phyloP scores from a whole-genome alignment of 805 yeast genomes.

The Saccharomycopsis sp. region DNA sequence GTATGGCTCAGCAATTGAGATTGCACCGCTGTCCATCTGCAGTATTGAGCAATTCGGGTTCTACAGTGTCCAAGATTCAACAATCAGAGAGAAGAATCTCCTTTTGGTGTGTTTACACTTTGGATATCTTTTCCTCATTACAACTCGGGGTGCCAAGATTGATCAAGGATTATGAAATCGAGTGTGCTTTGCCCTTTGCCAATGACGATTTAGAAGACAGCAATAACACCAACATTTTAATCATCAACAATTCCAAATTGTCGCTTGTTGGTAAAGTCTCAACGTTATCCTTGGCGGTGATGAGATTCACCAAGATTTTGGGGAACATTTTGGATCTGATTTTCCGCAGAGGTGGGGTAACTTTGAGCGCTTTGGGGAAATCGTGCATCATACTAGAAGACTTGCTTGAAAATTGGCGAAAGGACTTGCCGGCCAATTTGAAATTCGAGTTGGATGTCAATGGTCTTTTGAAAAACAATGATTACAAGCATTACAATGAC shows the following conservation, averaged over 20 bases:
- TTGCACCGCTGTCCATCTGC: constrained; percentile 84
- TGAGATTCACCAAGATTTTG: constrained; percentile 63
- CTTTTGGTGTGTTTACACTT: constrained; percentile 75
- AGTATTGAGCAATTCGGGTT: constrained; percentile 57
- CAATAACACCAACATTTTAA: constrained; percentile 44
- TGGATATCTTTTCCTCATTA: constrained; percentile 68
- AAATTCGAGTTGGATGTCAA: constrained; percentile 56
- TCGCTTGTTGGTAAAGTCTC: constrained; percentile 65
- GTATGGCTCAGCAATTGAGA: constrained; percentile 80
- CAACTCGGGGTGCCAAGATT: constrained; percentile 77
- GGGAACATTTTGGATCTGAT: constrained; percentile 66
- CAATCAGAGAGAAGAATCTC: constrained; percentile 76
- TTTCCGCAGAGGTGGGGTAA: constrained; percentile 47
- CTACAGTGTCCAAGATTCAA: constrained; percentile 55
- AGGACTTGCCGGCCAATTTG: constrained; percentile 53
- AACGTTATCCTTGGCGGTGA: constrained; percentile 50
- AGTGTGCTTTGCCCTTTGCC: constrained; percentile 73
- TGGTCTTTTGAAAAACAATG: constrained; percentile 36
- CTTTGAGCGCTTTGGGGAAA: constrained; percentile 26
- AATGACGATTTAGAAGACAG: constrained; percentile 34
- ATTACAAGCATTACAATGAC: constrained; percentile 25
- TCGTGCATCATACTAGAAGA: constrained; percentile 44
- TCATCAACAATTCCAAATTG: constrained; percentile 49
- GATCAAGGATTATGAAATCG: constrained; percentile 71
- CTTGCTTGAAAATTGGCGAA: constrained; percentile 69